These are phyloP conservation scores for Stagonosporopsis vannaccii DNA, from an alignment of 2,329 filamentous ascomycete genomes.

Conservation along the genomic window DNA sequence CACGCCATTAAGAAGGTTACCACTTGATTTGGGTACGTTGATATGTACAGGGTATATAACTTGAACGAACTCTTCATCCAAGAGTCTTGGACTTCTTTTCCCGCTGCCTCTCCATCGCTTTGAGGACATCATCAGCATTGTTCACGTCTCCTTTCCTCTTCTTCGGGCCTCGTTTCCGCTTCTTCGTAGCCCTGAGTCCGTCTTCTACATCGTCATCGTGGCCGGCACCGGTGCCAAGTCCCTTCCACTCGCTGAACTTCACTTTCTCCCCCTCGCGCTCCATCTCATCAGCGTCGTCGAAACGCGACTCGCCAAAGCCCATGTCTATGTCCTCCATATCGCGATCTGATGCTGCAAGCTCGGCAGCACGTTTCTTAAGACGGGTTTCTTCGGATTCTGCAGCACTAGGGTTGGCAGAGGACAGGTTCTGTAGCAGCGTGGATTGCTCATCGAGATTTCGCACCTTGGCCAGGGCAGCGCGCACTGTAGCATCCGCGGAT, in stretches of 20 bases:
- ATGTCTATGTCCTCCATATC: constrained; percentile 93
- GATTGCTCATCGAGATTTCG: constrained; percentile 56
- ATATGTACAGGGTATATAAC: constrained; percentile 13
- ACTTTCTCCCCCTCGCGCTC: constrained; percentile 66
- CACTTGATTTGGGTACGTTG: background rate
- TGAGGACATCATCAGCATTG: constrained; percentile 79
- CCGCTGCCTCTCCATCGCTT: constrained; percentile 73
- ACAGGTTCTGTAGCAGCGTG: constrained; percentile 52
- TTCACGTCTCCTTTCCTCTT: constrained; percentile 82
- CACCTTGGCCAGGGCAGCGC: constrained; percentile 86
- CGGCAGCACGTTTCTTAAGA: constrained; percentile 67
- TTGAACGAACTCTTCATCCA: constrained; percentile 3
- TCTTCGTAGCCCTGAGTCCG: constrained; percentile 58
- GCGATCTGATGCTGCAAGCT: constrained; percentile 75
- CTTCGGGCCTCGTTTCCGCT: constrained; percentile 73
- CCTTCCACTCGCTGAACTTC: constrained; percentile 71
- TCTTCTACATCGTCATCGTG: constrained; percentile 56
- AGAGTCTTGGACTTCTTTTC: constrained; percentile 43
- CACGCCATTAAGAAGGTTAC: background rate
- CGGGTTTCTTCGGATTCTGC: constrained; percentile 68
- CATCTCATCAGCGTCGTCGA: constrained; percentile 86
- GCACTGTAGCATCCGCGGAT: constrained; percentile 76
- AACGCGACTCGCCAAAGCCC: constrained; percentile 87
- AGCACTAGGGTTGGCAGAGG: constrained; percentile 27
- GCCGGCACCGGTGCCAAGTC: constrained; percentile 59